Conservation (phyloP, 2,329 filamentous ascomycete genomes). For the Clarireedia homoeocarpa region DNA sequence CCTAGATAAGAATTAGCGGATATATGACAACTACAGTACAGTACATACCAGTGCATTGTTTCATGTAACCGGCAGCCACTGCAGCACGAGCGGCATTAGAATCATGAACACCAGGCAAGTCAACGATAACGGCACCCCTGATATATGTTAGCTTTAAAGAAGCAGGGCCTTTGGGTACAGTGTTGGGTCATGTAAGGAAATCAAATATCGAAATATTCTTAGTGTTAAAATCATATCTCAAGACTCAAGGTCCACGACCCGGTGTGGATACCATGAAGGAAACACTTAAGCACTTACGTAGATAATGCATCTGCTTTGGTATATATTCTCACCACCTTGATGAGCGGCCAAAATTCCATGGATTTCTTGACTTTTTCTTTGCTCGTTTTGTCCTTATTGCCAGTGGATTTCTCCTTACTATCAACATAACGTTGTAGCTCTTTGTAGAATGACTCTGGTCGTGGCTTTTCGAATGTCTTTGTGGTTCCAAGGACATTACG, state of each 20-base stretch:
- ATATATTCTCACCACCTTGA: constrained; percentile 35
- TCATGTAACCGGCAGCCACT: constrained; percentile 45
- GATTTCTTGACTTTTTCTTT: constrained; percentile 18
- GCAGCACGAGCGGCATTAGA: constrained; percentile 39
- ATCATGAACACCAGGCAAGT: constrained; percentile 47
- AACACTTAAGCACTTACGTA: background rate
- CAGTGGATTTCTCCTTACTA: constrained; percentile 24
- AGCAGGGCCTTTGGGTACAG: background rate
- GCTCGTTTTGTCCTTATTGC: constrained; percentile 33
- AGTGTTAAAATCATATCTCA: too few species aligned
- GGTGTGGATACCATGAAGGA: too few species aligned
- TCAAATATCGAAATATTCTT: background rate
- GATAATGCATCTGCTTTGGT: constrained; percentile 38
- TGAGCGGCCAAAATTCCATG: constrained; percentile 35
- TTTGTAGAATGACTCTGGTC: constrained; percentile 17
- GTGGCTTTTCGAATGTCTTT: constrained; percentile 11
- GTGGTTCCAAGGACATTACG: constrained; percentile 17
- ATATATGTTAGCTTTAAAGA: background rate
- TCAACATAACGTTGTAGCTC: constrained; percentile 21
- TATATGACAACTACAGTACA: background rate
- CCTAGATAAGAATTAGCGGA: constrained; percentile 20
- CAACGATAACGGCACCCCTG: constrained; percentile 43
- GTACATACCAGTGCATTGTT: constrained; percentile 40
- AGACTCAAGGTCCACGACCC: too few species aligned
- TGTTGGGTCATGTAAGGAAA: too few species aligned